These are phyloP conservation scores for Fragaria nilgerrensis DNA, from an alignment of 306 rosid genomes.

Conservation along the genomic window DNA sequence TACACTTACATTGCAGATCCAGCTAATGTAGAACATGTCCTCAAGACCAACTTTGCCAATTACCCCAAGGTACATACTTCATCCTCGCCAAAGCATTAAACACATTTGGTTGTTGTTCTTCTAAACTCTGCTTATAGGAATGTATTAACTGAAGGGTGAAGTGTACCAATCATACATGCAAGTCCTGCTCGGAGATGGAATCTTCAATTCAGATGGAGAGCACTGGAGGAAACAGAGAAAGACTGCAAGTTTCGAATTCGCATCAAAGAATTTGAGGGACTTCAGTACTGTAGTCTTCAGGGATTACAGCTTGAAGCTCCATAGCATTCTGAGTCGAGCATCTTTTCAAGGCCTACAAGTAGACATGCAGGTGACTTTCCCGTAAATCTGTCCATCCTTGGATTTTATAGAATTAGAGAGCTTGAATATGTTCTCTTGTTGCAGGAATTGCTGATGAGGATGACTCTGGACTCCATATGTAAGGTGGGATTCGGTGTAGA, in stretches of 20 bases:
- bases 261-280: constrained; percentile 86
- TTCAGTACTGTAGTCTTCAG: constrained; percentile 78
- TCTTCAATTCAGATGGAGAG: constrained; percentile 86
- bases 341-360: constrained; percentile 54
- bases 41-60: constrained; percentile 82
- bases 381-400: neutral
- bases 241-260: constrained; percentile 90
- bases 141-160: constrained; percentile 58
- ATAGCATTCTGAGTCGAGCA: constrained; percentile 48
- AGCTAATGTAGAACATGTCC: constrained; percentile 76
- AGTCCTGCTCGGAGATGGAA: constrained; percentile 93
- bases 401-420: neutral
- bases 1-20: constrained; percentile 93
- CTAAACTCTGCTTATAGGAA: neutral
- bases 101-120: neutral
- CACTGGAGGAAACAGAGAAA: constrained; percentile 88
- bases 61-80: constrained; percentile 63
- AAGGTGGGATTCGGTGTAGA: constrained; percentile 97
- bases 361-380: constrained; percentile 73
- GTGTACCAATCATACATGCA: constrained; percentile 87
- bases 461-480: constrained; percentile 92
- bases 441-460: constrained; percentile 87
- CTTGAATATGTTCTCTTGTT: constrained; percentile 7
- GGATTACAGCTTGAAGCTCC: constrained; percentile 64
- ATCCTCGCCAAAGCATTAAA: neutral